Percentiles rank a stretch among this genome's conserved stretches.
Evolutionary conservation across 1,284 basidiomycete genomes (phyloP).

Genomic region (Marasmius fiardii): DNA sequence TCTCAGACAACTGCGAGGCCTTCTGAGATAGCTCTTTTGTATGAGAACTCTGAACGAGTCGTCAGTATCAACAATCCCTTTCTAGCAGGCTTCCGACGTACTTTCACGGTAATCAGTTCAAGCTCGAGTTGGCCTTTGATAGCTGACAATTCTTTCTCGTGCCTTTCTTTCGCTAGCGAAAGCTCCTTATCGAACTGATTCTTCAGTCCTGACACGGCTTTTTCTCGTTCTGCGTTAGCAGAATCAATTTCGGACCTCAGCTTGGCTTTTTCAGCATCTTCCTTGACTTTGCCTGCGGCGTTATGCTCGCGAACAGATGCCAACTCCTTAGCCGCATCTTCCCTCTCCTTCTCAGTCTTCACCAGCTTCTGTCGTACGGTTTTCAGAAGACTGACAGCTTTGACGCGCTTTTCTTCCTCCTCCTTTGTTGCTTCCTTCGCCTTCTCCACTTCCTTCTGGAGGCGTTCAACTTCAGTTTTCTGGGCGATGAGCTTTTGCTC

Average conservation of each 20-base stretch:
- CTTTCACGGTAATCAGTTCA: slow-evolving; percentile 74
- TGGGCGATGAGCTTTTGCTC: slow-evolving; percentile 48
- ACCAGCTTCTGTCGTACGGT: slow-evolving; percentile 90
- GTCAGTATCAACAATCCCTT: neutral
- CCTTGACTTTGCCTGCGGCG: slow-evolving; percentile 36
- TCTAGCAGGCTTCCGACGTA: slow-evolving; percentile 25
- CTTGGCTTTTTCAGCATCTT: slow-evolving; percentile 54
- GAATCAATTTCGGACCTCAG: slow-evolving; percentile 60
- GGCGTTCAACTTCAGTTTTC: slow-evolving; percentile 49
- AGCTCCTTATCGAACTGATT: slow-evolving; percentile 80
- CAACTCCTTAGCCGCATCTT: slow-evolving; percentile 66
- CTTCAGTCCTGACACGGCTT: slow-evolving; percentile 60
- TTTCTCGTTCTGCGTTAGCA: slow-evolving; percentile 66
- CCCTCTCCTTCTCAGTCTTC: slow-evolving; percentile 89
- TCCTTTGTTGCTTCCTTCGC: slow-evolving; percentile 71
- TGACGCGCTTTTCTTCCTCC: slow-evolving; percentile 94
- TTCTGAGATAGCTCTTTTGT: slow-evolving; percentile 65
- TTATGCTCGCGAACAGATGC: slow-evolving; percentile 48
- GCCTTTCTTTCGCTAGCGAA: slow-evolving; percentile 54
- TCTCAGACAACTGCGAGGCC: slow-evolving; percentile 58
- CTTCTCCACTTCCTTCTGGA: slow-evolving; percentile 61
- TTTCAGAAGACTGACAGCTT: slow-evolving; percentile 87
- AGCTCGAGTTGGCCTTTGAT: slow-evolving; percentile 73
- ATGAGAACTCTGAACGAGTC: slow-evolving; percentile 54
- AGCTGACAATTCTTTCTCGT: slow-evolving; percentile 70